Evolutionary conservation across 148 eudicot species (phyloP).

Genomic region (Amaranthus cruentus): DNA sequence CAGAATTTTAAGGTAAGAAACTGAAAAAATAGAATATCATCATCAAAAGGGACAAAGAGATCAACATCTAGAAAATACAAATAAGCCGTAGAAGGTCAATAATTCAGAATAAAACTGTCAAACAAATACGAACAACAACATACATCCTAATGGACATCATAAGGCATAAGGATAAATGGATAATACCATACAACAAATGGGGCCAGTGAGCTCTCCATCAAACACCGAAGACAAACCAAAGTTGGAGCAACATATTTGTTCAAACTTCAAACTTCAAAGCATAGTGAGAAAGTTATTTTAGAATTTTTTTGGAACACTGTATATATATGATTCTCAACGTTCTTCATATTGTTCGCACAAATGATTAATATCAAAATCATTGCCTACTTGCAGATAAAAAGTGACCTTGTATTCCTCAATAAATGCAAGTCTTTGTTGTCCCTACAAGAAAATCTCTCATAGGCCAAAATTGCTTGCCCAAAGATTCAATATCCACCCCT

Average conservation of each 20-base stretch:
- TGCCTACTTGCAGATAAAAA: not conserved
- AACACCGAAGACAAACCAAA: not conserved
- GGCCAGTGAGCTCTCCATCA: not conserved
- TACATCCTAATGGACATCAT: not conserved
- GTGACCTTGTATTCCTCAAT: not conserved
- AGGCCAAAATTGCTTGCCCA: not conserved
- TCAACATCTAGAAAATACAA: not conserved
- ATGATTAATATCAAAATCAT: not conserved
- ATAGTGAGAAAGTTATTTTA: not conserved
- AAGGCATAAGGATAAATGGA: not conserved
- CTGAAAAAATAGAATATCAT: no score
- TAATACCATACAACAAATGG: not conserved
- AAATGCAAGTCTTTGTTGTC: not conserved
- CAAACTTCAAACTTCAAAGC: no score
- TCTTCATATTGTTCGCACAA: not conserved
- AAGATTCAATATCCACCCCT: not conserved
- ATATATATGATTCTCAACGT: not conserved
- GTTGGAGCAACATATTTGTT: not conserved
- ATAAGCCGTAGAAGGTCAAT: slow-evolving; percentile 1
- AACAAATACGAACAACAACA: not conserved
- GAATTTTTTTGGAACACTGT: not conserved
- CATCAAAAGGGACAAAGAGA: slow-evolving; percentile 3
- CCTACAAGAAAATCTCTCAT: not conserved
- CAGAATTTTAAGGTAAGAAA: slow-evolving; percentile 5
- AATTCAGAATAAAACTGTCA: slow-evolving; percentile 3